These are phyloP conservation scores for Friedmanniomyces endolithicus DNA, from an alignment of 495 filamentous ascomycete genomes.

Conservation along the genomic window DNA sequence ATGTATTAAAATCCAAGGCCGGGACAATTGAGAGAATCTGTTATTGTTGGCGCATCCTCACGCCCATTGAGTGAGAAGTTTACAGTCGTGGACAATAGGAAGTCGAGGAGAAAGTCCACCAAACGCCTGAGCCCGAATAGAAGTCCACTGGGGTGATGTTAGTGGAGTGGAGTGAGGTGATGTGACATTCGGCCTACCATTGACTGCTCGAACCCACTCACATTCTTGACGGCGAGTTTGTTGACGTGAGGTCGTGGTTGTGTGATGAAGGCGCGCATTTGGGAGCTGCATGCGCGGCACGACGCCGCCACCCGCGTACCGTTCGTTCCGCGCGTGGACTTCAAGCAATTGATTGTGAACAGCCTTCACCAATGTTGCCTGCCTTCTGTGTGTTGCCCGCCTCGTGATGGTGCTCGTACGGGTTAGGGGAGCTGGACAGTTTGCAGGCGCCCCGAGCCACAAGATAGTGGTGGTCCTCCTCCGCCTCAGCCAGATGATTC, in stretches of 20 bases:
- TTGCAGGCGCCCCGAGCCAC: too few species aligned
- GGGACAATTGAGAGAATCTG: neutral
- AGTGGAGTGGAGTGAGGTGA: neutral
- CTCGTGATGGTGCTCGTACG: too few species aligned
- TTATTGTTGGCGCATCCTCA: neutral
- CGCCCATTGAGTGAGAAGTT: neutral
- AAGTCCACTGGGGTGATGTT: neutral
- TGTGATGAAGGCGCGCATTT: too few species aligned
- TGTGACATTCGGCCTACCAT: neutral
- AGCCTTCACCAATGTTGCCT: too few species aligned
- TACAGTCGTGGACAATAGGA: neutral
- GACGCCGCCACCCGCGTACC: too few species aligned
- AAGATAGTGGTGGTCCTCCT: too few species aligned
- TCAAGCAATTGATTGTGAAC: too few species aligned
- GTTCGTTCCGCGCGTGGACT: too few species aligned
- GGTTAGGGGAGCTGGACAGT: too few species aligned
- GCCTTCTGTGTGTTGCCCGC: too few species aligned
- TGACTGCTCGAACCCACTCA: neutral
- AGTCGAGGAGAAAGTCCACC: neutral
- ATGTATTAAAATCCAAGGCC: neutral
- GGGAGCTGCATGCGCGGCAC: too few species aligned
- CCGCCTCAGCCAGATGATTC: too few species aligned
- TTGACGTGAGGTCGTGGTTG: neutral
- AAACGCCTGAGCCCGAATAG: neutral
- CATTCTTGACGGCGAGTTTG: neutral